Percentiles rank a stretch among this genome's conserved stretches.
Conservation (phyloP, 176 grass and related monocot genomes). For the Phoenix roebelenii region DNA sequence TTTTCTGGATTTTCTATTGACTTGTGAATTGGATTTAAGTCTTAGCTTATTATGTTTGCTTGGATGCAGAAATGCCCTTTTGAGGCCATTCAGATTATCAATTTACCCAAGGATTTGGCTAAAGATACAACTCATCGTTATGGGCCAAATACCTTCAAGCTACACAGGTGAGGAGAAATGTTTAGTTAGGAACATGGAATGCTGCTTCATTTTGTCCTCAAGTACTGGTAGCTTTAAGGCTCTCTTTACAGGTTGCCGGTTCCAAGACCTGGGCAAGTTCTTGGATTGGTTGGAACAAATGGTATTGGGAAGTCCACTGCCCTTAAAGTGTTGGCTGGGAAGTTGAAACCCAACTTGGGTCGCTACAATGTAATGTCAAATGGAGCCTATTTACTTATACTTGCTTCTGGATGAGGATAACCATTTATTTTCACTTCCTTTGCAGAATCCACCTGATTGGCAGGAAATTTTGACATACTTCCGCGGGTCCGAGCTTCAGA, state of each 20-base stretch:
- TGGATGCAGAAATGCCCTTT: conserved; percentile 66
- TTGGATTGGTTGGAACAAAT: conserved; percentile 71
- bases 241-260: conserved; percentile 41
- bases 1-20: too few relatives aligned
- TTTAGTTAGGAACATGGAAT: background rate
- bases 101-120: conserved; percentile 56
- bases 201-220: too few relatives aligned
- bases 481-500: conserved; percentile 67
- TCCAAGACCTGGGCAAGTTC: conserved; percentile 73
- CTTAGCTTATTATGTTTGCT: conserved; percentile 18
- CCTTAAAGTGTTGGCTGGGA: conserved; percentile 60
- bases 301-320: conserved; percentile 85
- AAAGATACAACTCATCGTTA: conserved; percentile 85
- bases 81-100: conserved; percentile 81
- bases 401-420: too few relatives aligned
- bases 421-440: conserved; percentile 11
- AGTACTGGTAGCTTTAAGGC: background rate
- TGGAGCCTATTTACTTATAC: background rate
- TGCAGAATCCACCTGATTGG: conserved; percentile 65
- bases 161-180: conserved; percentile 45
- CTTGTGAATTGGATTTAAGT: too few relatives aligned
- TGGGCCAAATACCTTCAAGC: conserved; percentile 81
- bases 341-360: conserved; percentile 74
- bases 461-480: conserved; percentile 76
- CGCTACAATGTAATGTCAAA: conserved; percentile 54